phyloP scores from a whole-genome alignment of 202 grass and related monocot species.

The Cymbopogon flexuosus region DNA sequence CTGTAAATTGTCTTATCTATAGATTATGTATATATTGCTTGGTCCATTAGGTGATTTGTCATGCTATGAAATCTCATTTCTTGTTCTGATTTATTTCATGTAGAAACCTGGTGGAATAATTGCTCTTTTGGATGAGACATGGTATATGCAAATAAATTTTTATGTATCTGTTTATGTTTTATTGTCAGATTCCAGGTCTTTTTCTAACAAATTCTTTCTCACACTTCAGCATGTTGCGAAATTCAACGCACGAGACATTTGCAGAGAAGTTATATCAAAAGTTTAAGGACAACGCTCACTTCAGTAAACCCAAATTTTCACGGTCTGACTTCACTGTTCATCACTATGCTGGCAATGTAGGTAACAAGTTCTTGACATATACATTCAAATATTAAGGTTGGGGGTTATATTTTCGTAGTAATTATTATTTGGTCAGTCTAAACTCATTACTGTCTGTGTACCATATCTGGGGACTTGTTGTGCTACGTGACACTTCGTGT shows the following conservation, averaged over 20 bases:
- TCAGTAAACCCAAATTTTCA: conserved; percentile 91
- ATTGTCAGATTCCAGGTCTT: not conserved
- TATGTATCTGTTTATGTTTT: not conserved
- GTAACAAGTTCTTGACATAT: conserved; percentile 40
- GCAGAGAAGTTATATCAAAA: conserved; percentile 94
- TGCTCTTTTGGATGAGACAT: conserved; percentile 95
- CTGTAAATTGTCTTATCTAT: not conserved
- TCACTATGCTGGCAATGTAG: conserved; percentile 98
- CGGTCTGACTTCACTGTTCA: conserved; percentile 79
- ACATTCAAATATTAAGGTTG: conserved; percentile 2
- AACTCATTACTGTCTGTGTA: not conserved
- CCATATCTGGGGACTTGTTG: not conserved
- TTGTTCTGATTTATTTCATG: conserved; percentile 37
- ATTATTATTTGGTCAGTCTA: not conserved
- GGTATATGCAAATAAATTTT: conserved; percentile 47
- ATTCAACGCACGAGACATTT: conserved; percentile 97
- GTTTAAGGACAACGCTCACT: conserved; percentile 69
- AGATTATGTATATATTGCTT: not conserved
- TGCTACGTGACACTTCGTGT: not conserved
- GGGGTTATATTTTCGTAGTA: not conserved
- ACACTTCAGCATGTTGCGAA: conserved; percentile 75
- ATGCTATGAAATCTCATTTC: conserved; percentile 28
- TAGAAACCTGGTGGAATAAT: conserved; percentile 99
- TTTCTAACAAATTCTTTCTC: conserved; percentile 28
- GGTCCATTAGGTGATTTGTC: not conserved